These are phyloP conservation scores for Umbelopsis sp. DNA, from an alignment of 192 early-diverging fungal genomes.

Conservation along the genomic window DNA sequence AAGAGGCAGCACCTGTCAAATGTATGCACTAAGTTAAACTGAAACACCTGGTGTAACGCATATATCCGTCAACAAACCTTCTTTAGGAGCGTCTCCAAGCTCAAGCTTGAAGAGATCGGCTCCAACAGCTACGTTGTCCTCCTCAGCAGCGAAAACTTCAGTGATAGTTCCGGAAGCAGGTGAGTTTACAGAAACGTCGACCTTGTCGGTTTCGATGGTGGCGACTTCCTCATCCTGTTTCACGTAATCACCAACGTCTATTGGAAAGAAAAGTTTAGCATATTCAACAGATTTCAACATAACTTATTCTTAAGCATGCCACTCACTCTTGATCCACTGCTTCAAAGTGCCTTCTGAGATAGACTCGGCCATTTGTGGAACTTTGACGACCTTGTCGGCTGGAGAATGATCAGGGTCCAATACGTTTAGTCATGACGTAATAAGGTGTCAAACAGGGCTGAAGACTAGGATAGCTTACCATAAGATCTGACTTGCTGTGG, in stretches of 20 bases:
- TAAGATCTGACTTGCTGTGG: slow-evolving; percentile 34
- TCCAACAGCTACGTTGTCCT: slow-evolving; percentile 47
- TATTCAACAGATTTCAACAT: background rate
- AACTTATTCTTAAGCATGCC: background rate
- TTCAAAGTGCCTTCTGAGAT: slow-evolving; percentile 98
- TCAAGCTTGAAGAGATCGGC: slow-evolving; percentile 95
- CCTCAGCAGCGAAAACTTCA: slow-evolving; percentile 32
- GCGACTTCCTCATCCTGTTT: slow-evolving; percentile 93
- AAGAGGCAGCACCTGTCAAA: slow-evolving; percentile 29
- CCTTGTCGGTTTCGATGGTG: slow-evolving; percentile 99
- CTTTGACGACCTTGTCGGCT: slow-evolving; percentile 89
- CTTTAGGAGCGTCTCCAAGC: slow-evolving; percentile 66
- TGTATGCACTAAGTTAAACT: background rate
- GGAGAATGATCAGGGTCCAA: background rate
- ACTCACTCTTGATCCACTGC: slow-evolving; percentile 93
- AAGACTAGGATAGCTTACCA: slow-evolving; percentile 20
- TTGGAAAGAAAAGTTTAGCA: background rate
- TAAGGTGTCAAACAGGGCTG: background rate
- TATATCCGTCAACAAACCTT: slow-evolving; percentile 42
- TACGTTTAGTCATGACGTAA: slow-evolving; percentile 3
- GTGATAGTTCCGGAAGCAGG: slow-evolving; percentile 89
- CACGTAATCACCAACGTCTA: slow-evolving; percentile 95
- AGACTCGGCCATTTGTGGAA: slow-evolving; percentile 97
- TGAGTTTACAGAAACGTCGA: slow-evolving; percentile 98
- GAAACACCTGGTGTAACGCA: background rate